These are phyloP conservation scores for Sporisorium graminicola DNA, from an alignment of 1,284 basidiomycete genomes.

Conservation along the genomic window DNA sequence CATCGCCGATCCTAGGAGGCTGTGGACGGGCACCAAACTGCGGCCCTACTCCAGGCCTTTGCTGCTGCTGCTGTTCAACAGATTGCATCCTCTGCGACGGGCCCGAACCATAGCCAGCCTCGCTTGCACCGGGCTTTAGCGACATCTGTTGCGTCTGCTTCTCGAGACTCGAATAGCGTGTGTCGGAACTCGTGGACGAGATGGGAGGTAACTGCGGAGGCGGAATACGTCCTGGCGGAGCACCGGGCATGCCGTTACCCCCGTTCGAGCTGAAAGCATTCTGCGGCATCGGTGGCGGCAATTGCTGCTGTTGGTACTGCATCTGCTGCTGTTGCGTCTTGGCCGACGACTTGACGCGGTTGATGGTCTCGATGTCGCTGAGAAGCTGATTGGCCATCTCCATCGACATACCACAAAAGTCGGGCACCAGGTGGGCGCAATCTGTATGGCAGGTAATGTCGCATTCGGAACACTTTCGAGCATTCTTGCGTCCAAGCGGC, in stretches of 20 bases:
- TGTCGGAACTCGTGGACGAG: slow-evolving; percentile 18
- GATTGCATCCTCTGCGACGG: slow-evolving; percentile 35
- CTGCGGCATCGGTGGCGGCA: slow-evolving; percentile 1
- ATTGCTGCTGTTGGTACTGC: slow-evolving; percentile 20
- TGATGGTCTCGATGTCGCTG: slow-evolving; percentile 84
- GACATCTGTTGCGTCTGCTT: slow-evolving; percentile 62
- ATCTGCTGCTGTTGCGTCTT: slow-evolving; percentile 40
- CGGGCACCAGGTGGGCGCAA: slow-evolving; percentile 96
- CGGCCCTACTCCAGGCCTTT: slow-evolving; percentile 28
- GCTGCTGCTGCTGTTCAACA: slow-evolving; percentile 27
- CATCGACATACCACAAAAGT: slow-evolving; percentile 99
- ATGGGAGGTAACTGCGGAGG: slow-evolving; percentile 34
- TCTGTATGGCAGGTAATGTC: slow-evolving; percentile 96
- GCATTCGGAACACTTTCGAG: slow-evolving; percentile 94
- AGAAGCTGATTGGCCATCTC: slow-evolving; percentile 96
- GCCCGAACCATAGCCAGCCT: slow-evolving; percentile 12
- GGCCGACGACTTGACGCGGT: slow-evolving; percentile 61
- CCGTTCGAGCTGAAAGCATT: slow-evolving; percentile 16
- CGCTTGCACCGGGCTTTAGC: slow-evolving; percentile 26
- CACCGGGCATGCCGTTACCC: slow-evolving; percentile 25
- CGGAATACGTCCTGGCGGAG: slow-evolving; percentile 34
- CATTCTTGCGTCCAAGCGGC: slow-evolving; percentile 95
- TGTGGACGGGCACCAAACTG: slow-evolving; percentile 39
- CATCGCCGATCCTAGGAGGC: slow-evolving; percentile 30
- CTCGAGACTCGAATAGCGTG: slow-evolving; percentile 47